Base-by-base conservation (phyloP, 73 alveolate species). In the Paraurostyla sp. region DNA sequence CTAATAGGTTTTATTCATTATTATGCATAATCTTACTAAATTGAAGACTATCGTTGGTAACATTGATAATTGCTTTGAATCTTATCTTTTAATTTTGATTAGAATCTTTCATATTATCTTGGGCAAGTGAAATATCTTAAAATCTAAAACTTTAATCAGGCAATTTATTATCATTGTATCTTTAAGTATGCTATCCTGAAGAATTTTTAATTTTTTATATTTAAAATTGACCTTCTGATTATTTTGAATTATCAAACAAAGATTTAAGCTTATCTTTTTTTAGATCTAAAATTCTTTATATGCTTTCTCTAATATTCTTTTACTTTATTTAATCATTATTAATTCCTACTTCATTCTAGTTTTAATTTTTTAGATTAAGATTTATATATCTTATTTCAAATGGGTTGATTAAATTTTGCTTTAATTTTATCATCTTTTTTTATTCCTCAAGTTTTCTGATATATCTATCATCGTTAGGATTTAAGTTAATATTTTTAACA, bases 371-470 rank as follows among this genome's bases (percentile, higher is more conserved):
- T 6, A 59, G 51, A 59, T 13, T 11, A 11, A 59, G 11, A 23
- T 59, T 59, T 59, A 59, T 6, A 23, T 59, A 65, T 65, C 82
- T 65, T 6, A 65, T 38, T 15, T 65, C 82, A 15, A 1, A 36
- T 3, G 82, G 82, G 41, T 40, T 65, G 2, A 65, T 38, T 36
- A 65, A 11, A 40, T 35, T 65, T 35, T 13, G 58, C 15, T 38
- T n/a, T 0, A 13, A 15, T 35, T 40, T 65, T 65, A 9, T 36
- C 0, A 38, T 33, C 38, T 38, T 16, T 65, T 36, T 32, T 38
- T 40, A 38, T 22, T 1, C 32, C 1, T 65, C 9, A 18, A 15
- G 36, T 30, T 33, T 18, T 65, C 41, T 40, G 7, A 4, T 42
- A 40, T 18, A 65, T 38, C 9, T 1, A 65, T 65, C 82, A 1